Conservation (phyloP, 2,329 filamentous ascomycete species). For the Didymosphaeria variabile region DNA sequence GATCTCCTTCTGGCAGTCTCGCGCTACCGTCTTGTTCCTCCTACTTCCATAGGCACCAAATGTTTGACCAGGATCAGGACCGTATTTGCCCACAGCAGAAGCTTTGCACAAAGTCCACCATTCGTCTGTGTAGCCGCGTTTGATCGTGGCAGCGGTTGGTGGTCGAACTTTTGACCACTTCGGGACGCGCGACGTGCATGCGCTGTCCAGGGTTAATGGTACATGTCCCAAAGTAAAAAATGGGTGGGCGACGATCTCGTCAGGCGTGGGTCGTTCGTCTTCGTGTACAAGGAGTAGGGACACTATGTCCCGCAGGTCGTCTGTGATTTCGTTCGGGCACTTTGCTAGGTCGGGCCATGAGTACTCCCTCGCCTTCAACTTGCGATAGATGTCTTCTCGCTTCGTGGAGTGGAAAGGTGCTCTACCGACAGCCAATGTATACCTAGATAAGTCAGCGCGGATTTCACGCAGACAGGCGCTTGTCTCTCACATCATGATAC, state of each 20-base stretch:
- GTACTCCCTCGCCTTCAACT: conserved; percentile 75
- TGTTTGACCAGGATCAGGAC: conserved; percentile 53
- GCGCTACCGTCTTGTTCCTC: conserved; percentile 59
- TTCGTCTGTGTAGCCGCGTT: conserved; percentile 60
- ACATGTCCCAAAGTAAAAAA: conserved; percentile 83
- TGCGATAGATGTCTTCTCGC: conserved; percentile 82
- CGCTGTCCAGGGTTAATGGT: conserved; percentile 62
- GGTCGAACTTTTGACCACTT: conserved; percentile 57
- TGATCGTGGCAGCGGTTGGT: conserved; percentile 54
- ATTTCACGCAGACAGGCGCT: conserved; percentile 2
- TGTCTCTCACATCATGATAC: conserved; percentile 83
- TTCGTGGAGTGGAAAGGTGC: conserved; percentile 95
- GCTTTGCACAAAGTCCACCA: conserved; percentile 61
- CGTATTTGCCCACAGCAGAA: conserved; percentile 60
- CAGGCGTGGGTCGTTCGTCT: conserved; percentile 76
- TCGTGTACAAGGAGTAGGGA: conserved; percentile 79
- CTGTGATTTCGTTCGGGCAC: conserved; percentile 74
- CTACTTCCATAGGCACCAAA: conserved; percentile 59
- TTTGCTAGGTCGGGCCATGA: conserved; percentile 77
- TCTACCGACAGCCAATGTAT: conserved; percentile 95
- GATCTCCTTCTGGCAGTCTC: conserved; percentile 60
- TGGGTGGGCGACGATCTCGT: conserved; percentile 78
- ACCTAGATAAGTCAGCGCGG: conserved; percentile 62
- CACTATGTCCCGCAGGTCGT: conserved; percentile 80
- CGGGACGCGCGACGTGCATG: conserved; percentile 56